Base-by-base conservation (phyloP, 768 basidiomycete genomes). In the Paxillus ammoniavirescens region DNA sequence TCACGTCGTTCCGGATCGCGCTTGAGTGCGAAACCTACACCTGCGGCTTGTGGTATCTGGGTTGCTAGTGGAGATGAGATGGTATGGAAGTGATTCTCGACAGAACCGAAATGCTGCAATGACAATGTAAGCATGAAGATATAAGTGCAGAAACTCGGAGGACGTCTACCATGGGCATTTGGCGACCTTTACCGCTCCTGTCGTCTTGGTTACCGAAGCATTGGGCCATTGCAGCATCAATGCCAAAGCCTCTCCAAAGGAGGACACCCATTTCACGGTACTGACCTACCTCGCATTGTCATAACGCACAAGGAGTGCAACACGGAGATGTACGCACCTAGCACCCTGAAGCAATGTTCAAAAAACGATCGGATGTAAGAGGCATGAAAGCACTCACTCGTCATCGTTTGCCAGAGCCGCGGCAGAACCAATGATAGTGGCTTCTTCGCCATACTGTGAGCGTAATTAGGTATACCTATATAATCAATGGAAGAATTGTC, bases 21-120 rank as follows among this genome's bases (percentile, higher is more conserved):
- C 61, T 86, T 86, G 51, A 98, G 77, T 1, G 95, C 93, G 64
- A 91, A 96, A 0, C 82, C 94, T 6, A 96, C 92, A 14, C 94
- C 95, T 0, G 94, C 93, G 21, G 93, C 95, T 70, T 95, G 93
- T 7, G 92, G 93, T 60, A 97, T 91, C 71, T 98, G 94, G 1
- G 95, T 98, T 9, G 89, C 92, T 26, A 98, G 78, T 1, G 94
- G 90, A 6, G 91, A 94, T 3, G 95, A 97, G 55, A 97, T 97
- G 17, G 91, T 92, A 71, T 94, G 91, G 67, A 95, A 96, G 67
- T 96, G 94, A 54, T 89, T 82, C 53, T 83, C 73, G 1, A 81
- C 78, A 5, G 93, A 93, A 13, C 92, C 91, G 68, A 93, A 93
- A 65, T 98, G 94, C 82, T 93, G 28, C 21, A 37, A 55, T 40